A percentile compares a stretch with the other conserved stretches of the same genome.
phyloP scores from a whole-genome alignment of 1,284 basidiomycete species.

The Irpex lacteus region DNA sequence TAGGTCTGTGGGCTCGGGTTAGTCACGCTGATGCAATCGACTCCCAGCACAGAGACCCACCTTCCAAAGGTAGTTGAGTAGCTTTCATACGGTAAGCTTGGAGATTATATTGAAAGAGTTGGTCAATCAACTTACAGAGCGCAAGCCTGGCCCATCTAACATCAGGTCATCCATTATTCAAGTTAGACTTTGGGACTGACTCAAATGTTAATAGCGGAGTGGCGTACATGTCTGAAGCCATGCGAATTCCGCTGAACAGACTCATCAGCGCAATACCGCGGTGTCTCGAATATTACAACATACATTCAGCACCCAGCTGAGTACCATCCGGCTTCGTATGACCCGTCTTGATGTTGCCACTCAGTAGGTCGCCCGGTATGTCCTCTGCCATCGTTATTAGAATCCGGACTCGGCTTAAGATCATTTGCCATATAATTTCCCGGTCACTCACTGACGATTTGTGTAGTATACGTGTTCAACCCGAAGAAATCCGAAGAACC shows the following conservation, averaged over 20 bases:
- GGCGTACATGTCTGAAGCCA: slow-evolving; percentile 62
- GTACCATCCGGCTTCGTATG: slow-evolving; percentile 43
- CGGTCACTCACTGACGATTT: slow-evolving; percentile 38
- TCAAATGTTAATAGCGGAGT: not conserved
- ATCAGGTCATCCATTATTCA: not conserved
- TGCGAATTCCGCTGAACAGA: slow-evolving; percentile 46
- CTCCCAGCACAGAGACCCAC: slow-evolving; percentile 27
- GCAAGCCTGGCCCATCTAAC: slow-evolving; percentile 57
- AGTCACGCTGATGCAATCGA: not conserved
- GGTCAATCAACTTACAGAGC: slow-evolving; percentile 49
- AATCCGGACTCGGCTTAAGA: not conserved
- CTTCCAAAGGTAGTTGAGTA: slow-evolving; percentile 48
- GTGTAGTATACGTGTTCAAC: slow-evolving; percentile 49
- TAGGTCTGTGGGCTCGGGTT: slow-evolving; percentile 45
- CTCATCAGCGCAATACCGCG: not conserved
- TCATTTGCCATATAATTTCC: not conserved
- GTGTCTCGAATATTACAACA: slow-evolving; percentile 11
- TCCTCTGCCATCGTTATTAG: slow-evolving; percentile 22
- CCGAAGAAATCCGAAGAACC: slow-evolving; percentile 51
- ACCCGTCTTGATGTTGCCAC: slow-evolving; percentile 39
- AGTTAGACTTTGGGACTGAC: not conserved
- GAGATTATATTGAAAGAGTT: not conserved
- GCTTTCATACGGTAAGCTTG: slow-evolving; percentile 1
- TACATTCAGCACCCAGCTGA: slow-evolving; percentile 65
- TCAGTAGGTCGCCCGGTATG: slow-evolving; percentile 39